Percentiles rank a stretch among this genome's conserved stretches.
Conservation (phyloP, 768 basidiomycete genomes). For the Pluteus cervinus region DNA sequence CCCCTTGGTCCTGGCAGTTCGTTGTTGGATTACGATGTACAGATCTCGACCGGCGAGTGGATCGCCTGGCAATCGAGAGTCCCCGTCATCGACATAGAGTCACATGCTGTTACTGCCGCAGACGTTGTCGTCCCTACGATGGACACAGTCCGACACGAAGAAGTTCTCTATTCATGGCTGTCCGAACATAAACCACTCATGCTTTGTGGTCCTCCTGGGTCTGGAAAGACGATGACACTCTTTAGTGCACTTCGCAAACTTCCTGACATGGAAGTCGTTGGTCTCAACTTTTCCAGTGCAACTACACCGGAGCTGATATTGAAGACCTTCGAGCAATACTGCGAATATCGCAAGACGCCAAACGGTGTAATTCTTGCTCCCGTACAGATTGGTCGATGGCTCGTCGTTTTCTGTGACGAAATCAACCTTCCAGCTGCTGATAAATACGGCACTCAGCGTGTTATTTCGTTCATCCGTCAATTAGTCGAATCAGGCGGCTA, state of each 20-base stretch:
- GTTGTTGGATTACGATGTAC: slow-evolving; percentile 93
- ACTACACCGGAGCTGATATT: slow-evolving; percentile 97
- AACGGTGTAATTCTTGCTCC: slow-evolving; percentile 97
- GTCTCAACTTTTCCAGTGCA: slow-evolving; percentile 98
- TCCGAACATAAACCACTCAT: slow-evolving; percentile 98
- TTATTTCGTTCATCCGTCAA: slow-evolving; percentile 97
- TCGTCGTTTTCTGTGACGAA: slow-evolving; percentile 99
- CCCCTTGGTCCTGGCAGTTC: slow-evolving; percentile 69
- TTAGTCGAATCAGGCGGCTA: slow-evolving; percentile 93
- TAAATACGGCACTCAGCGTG: slow-evolving; percentile 97
- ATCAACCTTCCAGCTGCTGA: slow-evolving; percentile 96
- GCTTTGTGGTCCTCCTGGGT: slow-evolving; percentile 98
- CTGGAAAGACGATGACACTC: slow-evolving; percentile 99
- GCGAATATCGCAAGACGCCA: slow-evolving; percentile 97
- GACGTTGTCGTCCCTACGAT: slow-evolving; percentile 98
- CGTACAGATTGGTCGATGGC: slow-evolving; percentile 92
- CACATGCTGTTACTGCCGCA: slow-evolving; percentile 91
- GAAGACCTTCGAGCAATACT: slow-evolving; percentile 99
- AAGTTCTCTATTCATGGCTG: slow-evolving; percentile 97
- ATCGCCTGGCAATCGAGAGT: slow-evolving; percentile 87
- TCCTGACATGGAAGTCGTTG: slow-evolving; percentile 98
- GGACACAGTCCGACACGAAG: slow-evolving; percentile 98
- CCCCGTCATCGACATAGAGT: slow-evolving; percentile 93
- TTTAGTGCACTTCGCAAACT: slow-evolving; percentile 97
- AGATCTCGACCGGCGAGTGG: slow-evolving; percentile 84